These are phyloP conservation scores for Chaetomidium leptoderma DNA, from an alignment of 495 filamentous ascomycete genomes.

Conservation along the genomic window DNA sequence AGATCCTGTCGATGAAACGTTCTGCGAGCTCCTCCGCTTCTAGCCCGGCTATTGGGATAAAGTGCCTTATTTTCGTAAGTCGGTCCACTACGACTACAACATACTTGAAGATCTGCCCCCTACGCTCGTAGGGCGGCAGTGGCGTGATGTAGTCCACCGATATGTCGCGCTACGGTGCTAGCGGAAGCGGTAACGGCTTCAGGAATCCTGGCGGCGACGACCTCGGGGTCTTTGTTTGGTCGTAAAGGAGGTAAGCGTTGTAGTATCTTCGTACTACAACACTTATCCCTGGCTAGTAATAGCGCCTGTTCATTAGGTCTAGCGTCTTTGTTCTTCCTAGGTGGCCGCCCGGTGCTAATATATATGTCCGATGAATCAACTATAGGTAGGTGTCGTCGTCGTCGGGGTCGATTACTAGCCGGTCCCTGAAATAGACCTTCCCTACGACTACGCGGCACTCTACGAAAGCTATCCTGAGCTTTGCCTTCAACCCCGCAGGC, in stretches of 20 bases:
- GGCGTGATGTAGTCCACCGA: slow-evolving; percentile 1
- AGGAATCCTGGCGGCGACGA: not conserved
- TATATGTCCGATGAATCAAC: not conserved
- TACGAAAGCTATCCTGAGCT: not conserved
- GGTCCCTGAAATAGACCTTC: not conserved
- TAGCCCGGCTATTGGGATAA: not conserved
- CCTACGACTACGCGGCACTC: not conserved
- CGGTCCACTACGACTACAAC: not conserved
- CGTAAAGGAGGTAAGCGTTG: not conserved
- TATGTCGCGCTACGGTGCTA: not conserved
- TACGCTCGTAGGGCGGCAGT: not conserved
- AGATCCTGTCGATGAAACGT: not conserved
- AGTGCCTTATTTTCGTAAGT: slow-evolving; percentile 1
- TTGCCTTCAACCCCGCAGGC: not conserved
- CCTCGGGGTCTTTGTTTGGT: not conserved
- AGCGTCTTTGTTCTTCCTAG: not conserved
- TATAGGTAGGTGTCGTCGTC: not conserved
- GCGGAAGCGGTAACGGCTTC: not conserved
- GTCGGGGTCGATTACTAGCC: not conserved
- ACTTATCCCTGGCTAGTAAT: not conserved
- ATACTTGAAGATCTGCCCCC: not conserved
- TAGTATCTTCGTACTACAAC: not conserved
- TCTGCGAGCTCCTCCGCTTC: not conserved
- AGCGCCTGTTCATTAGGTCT: not conserved
- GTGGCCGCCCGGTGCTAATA: not conserved